These are phyloP conservation scores for Talaromyces verruculosus DNA, from an alignment of 2,329 filamentous ascomycete species.

Conservation along the genomic window DNA sequence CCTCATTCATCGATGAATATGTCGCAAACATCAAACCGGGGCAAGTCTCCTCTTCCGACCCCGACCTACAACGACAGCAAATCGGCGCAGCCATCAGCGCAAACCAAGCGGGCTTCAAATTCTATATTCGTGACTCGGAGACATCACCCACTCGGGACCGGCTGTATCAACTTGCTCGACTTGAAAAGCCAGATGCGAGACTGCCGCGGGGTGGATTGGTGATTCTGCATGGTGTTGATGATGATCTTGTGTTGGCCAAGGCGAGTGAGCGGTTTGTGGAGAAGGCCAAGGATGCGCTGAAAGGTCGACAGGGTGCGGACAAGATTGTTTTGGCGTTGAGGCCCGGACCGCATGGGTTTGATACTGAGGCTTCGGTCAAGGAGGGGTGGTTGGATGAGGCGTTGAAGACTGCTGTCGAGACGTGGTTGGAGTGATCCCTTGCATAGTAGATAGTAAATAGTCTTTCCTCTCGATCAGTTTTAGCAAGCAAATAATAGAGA, in stretches of 20 bases:
- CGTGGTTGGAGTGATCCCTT: constrained; percentile 16
- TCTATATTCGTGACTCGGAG: constrained; percentile 26
- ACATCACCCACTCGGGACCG: constrained; percentile 15
- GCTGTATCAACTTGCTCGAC: constrained; percentile 32
- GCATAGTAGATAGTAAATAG: too few relatives aligned
- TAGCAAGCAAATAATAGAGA: constrained; percentile 3
- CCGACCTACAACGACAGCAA: constrained; percentile 18
- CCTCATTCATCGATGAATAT: constrained; percentile 22
- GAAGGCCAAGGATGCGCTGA: constrained; percentile 27
- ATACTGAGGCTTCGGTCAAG: constrained; percentile 22
- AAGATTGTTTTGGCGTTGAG: constrained; percentile 29
- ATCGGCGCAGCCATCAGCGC: constrained; percentile 27
- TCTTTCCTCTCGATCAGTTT: not conserved
- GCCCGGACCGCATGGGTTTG: constrained; percentile 43
- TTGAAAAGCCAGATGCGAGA: constrained; percentile 29
- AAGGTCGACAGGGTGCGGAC: constrained; percentile 26
- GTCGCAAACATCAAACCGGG: constrained; percentile 20
- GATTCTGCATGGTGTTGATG: constrained; percentile 38
- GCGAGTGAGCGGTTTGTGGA: constrained; percentile 32
- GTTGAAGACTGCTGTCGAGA: constrained; percentile 16
- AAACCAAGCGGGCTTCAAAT: constrained; percentile 22
- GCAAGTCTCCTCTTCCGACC: constrained; percentile 23
- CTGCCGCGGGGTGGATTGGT: constrained; percentile 34
- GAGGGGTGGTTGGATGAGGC: constrained; percentile 16
- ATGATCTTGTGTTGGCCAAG: constrained; percentile 33